A percentile compares a stretch with the other conserved stretches of the same genome.
Conservation (phyloP, 176 grass and related monocot species). For the Alopecurus myosuroides region DNA sequence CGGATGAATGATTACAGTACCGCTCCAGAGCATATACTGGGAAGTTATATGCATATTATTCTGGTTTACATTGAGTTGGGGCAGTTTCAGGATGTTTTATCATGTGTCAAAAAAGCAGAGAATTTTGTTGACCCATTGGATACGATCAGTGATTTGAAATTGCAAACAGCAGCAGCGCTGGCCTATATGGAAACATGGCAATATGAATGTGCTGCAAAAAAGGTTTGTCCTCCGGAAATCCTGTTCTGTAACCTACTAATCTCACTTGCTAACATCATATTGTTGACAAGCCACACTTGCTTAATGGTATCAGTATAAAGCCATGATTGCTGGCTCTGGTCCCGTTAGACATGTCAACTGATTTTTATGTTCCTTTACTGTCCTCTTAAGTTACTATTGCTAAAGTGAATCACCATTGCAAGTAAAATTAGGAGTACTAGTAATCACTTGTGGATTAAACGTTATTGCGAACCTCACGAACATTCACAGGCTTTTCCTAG, state of each 20-base stretch:
- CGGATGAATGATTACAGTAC: constrained; percentile 90
- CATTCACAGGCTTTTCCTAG: background rate
- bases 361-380: background rate
- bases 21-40: constrained; percentile 85
- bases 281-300: background rate
- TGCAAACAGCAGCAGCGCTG: constrained; percentile 73
- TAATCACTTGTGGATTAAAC: background rate
- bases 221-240: constrained; percentile 40
- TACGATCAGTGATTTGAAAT: constrained; percentile 43
- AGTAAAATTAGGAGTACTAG: background rate
- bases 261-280: background rate
- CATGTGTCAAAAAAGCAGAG: constrained; percentile 85
- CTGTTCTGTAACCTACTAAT: background rate
- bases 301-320: too few relatives aligned
- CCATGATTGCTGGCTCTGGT: too few relatives aligned
- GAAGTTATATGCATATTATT: constrained; percentile 93
- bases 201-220: constrained; percentile 83
- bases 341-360: background rate
- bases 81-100: constrained; percentile 61
- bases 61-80: constrained; percentile 81
- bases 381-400: background rate
- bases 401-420: background rate
- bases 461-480: background rate
- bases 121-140: constrained; percentile 59
- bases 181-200: constrained; percentile 76